Percentiles rank a stretch among this genome's conserved stretches.
phyloP scores from a whole-genome alignment of 129 eudicot species.

The Arctium lappa region DNA sequence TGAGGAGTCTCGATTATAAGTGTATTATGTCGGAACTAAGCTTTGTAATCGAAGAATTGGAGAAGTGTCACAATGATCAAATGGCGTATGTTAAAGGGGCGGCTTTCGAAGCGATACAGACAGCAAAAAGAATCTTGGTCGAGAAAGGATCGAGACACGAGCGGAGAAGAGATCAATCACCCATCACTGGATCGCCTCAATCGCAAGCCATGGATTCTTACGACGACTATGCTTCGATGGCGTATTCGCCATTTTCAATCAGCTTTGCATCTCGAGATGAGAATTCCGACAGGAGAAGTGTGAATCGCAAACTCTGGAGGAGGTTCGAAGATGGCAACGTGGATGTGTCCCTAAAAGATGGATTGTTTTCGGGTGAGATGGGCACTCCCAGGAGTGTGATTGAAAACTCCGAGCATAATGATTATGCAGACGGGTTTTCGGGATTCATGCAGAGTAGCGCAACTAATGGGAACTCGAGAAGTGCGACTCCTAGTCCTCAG shows the following conservation, averaged over 20 bases:
- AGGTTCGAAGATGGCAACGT: slow-evolving; percentile 42
- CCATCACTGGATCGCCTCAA: slow-evolving; percentile 60
- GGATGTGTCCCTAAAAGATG: slow-evolving; percentile 67
- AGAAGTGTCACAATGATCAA: slow-evolving; percentile 73
- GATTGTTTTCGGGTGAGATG: slow-evolving; percentile 45
- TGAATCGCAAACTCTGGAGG: slow-evolving; percentile 66
- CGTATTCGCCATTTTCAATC: slow-evolving; percentile 51
- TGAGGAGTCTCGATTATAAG: slow-evolving; percentile 80
- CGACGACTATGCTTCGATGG: slow-evolving; percentile 38
- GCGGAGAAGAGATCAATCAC: slow-evolving; percentile 39
- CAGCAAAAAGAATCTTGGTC: slow-evolving; percentile 55
- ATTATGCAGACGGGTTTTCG: slow-evolving; percentile 39
- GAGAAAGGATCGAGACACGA: slow-evolving; percentile 49
- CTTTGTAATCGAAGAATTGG: slow-evolving; percentile 68
- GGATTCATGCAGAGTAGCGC: slow-evolving; percentile 44
- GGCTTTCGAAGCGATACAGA: slow-evolving; percentile 79
- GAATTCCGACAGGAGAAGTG: slow-evolving; percentile 39
- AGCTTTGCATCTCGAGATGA: slow-evolving; percentile 32
- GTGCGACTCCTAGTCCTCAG: slow-evolving; percentile 82
- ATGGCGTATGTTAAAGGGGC: slow-evolving; percentile 87
- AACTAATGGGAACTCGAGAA: slow-evolving; percentile 32
- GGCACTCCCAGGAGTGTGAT: slow-evolving; percentile 34
- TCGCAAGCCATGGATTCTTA: slow-evolving; percentile 61
- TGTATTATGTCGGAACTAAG: slow-evolving; percentile 68
- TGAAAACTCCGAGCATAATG: slow-evolving; percentile 37